Conservation (phyloP, 768 basidiomycete genomes). For the Inosperma sp. region DNA sequence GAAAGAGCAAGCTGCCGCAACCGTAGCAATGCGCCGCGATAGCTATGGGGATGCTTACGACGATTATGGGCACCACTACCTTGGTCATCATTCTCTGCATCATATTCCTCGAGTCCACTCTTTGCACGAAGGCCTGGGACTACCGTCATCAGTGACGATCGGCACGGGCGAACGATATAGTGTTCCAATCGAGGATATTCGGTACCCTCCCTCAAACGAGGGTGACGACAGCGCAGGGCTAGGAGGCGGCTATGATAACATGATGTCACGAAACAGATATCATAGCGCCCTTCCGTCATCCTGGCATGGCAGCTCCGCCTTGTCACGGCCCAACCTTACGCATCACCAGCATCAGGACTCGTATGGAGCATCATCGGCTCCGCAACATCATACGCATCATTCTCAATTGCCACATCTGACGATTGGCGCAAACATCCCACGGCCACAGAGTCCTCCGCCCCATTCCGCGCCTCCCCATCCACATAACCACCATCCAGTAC, state of each 20-base stretch:
- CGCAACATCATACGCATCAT: conserved; percentile 25
- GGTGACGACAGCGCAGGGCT: conserved; percentile 27
- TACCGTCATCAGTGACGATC: conserved; percentile 29
- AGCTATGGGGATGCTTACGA: conserved; percentile 33
- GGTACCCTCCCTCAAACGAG: conserved; percentile 27
- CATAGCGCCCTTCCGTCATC: conserved; percentile 28
- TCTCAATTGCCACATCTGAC: conserved; percentile 28
- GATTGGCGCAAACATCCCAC: conserved; percentile 18
- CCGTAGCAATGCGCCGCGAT: conserved; percentile 30
- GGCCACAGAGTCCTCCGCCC: conserved; percentile 2
- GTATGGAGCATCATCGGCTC: conserved; percentile 17
- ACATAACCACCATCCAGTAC: conserved; percentile 25
- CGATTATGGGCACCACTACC: conserved; percentile 29
- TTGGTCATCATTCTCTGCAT: conserved; percentile 22
- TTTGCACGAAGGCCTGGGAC: conserved; percentile 24
- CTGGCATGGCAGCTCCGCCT: conserved; percentile 30
- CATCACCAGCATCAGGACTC: conserved; percentile 13
- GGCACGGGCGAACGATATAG: conserved; percentile 28
- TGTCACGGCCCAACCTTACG: conserved; percentile 12
- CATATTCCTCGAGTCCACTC: conserved; percentile 24
- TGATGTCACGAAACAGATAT: conserved; percentile 29
- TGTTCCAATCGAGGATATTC: conserved; percentile 29
- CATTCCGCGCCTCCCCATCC: conserved; percentile 14
- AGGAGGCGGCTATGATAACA: conserved; percentile 20
- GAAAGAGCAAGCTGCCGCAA: conserved; percentile 55